A percentile compares a stretch with the other conserved stretches of the same genome.
These are phyloP conservation scores for Diplodia mutila DNA, from an alignment of 2,329 filamentous ascomycete species.

Conservation along the genomic window DNA sequence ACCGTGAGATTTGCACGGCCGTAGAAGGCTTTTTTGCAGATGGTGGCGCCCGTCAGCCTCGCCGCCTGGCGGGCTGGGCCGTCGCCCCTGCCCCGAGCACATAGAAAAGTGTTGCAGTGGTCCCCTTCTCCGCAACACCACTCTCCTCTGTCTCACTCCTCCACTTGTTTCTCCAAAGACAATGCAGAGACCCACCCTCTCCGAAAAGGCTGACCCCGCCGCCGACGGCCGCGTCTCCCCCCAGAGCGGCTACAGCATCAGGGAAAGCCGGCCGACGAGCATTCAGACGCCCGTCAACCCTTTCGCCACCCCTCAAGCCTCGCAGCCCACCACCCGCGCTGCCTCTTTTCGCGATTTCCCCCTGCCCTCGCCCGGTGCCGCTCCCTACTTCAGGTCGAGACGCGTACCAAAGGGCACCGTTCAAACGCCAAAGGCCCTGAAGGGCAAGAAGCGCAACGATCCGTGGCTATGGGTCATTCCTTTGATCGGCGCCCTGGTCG, in stretches of 20 bases:
- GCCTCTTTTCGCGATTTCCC: background rate
- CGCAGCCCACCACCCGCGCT: background rate
- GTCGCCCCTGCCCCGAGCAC: background rate
- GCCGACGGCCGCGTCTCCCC: background rate
- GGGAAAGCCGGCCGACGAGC: background rate
- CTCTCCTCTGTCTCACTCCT: background rate
- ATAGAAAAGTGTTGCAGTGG: conserved; percentile 13
- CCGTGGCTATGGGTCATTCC: conserved; percentile 24
- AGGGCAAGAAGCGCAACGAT: conserved; percentile 11
- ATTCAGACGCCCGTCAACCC: background rate
- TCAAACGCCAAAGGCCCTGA: conserved; percentile 12
- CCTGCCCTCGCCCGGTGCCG: conserved; percentile 5
- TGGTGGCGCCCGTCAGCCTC: background rate
- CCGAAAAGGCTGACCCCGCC: background rate
- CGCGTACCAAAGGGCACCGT: conserved; percentile 13
- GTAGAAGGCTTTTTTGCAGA: background rate
- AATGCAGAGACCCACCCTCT: conserved; percentile 11
- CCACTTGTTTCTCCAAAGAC: background rate
- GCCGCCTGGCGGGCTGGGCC: background rate
- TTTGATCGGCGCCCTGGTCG: conserved; percentile 3
- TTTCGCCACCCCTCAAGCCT: conserved; percentile 8
- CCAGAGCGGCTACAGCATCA: background rate
- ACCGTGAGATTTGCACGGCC: background rate
- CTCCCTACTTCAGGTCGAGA: conserved; percentile 11
- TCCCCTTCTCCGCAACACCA: background rate